Percentiles rank a stretch among this genome's conserved stretches.
These are phyloP conservation scores for Suillus discolor DNA, from an alignment of 768 basidiomycete species.

Conservation along the genomic window DNA sequence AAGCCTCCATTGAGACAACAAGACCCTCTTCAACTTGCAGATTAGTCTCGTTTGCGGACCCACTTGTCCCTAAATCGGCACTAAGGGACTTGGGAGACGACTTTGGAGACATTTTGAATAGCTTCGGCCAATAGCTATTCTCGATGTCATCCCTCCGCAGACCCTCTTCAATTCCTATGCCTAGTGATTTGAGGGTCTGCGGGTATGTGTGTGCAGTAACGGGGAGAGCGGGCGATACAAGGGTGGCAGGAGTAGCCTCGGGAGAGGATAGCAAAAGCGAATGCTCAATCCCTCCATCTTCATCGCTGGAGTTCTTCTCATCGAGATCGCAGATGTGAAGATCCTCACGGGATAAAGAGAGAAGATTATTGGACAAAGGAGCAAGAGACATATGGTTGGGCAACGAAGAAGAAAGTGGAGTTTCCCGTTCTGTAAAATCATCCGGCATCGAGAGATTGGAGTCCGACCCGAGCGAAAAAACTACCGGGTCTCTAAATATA, in stretches of 20 bases:
- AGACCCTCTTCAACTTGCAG: not conserved
- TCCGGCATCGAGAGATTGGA: not conserved
- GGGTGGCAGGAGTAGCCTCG: no score
- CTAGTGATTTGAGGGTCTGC: not conserved
- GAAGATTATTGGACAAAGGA: not conserved
- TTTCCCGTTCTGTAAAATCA: not conserved
- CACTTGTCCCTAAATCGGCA: not conserved
- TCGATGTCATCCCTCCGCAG: not conserved
- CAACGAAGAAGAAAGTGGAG: not conserved
- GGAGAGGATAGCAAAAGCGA: not conserved
- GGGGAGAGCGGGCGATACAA: not conserved
- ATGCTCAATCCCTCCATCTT: not conserved
- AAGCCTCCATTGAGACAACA: not conserved
- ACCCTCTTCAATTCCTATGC: not conserved
- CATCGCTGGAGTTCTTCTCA: no score
- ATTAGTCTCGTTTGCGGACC: not conserved
- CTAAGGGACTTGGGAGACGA: not conserved
- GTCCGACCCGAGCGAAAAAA: not conserved
- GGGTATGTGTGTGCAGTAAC: not conserved
- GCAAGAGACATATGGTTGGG: no score
- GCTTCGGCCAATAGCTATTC: not conserved
- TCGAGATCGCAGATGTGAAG: not conserved
- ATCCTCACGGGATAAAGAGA: not conserved
- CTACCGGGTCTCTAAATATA: not conserved
- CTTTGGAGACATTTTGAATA: not conserved